Evolutionary conservation across 176 grass and related monocot species (phyloP).

Genomic region (Raddia distichophylla): DNA sequence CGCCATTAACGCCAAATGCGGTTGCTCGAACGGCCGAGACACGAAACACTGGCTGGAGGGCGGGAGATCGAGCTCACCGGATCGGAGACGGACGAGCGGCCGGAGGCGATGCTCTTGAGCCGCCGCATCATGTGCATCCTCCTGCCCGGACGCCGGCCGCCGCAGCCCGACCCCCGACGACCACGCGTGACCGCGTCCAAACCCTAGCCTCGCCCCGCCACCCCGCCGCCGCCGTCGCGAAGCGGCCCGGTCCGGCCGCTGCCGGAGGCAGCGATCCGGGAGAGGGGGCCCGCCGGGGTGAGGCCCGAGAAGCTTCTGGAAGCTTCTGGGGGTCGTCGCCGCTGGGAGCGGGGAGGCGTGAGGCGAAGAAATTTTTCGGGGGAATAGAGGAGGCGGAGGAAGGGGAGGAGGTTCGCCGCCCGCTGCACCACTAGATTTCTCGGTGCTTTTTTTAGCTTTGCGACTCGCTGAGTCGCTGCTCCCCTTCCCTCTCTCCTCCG

Average conservation of each 20-base stretch:
- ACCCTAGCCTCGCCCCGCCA: conserved; percentile 51
- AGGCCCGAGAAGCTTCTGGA: conserved; percentile 49
- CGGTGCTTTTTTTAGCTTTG: conserved; percentile 56
- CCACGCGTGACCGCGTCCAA: conserved; percentile 1
- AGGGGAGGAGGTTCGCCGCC: conserved; percentile 9
- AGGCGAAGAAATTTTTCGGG: conserved; percentile 24
- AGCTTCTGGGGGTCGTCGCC: conserved; percentile 45
- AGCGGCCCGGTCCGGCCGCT: conserved; percentile 31
- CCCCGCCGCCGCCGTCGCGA: conserved; percentile 24
- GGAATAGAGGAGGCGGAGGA: not conserved
- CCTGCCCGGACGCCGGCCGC: conserved; percentile 21
- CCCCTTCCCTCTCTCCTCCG: conserved; percentile 47
- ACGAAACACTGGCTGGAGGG: not conserved
- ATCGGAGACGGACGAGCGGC: conserved; percentile 86
- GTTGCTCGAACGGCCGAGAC: conserved; percentile 4
- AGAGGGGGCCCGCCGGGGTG: not conserved
- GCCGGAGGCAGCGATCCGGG: conserved; percentile 38
- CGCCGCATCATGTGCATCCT: conserved; percentile 99
- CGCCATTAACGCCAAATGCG: conserved; percentile 39
- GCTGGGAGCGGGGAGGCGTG: conserved; percentile 19
- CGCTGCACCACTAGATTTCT: conserved; percentile 53
- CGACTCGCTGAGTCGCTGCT: not conserved
- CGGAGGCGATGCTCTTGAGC: conserved; percentile 95
- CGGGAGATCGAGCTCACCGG: conserved; percentile 60
- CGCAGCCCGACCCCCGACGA: conserved; percentile 1